These are phyloP conservation scores for Syzygium aromaticum DNA, from an alignment of 345 rosid species.

Conservation along the genomic window DNA sequence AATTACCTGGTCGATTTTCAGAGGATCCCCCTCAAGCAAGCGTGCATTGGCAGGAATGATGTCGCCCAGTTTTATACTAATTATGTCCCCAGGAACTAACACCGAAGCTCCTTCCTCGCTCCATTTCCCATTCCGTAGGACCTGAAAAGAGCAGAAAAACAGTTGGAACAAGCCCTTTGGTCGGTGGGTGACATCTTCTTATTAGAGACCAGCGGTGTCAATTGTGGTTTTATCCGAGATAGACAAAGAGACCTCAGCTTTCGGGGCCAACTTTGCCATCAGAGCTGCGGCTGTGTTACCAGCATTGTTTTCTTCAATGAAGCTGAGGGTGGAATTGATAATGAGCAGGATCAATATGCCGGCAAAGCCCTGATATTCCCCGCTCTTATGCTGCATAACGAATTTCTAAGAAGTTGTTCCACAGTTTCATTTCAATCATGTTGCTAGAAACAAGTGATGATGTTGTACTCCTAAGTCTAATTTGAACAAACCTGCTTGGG, in stretches of 20 bases:
- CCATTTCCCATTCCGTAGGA: conserved; percentile 54
- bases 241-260: conserved; percentile 35
- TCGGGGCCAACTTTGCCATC: conserved; percentile 28
- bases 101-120: conserved; percentile 55
- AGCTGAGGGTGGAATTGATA: conserved; percentile 58
- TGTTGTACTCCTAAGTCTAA: too few species aligned
- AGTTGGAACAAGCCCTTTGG: too few species aligned
- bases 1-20: not conserved
- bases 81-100: conserved; percentile 65
- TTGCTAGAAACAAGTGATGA: too few species aligned
- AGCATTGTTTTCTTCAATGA: conserved; percentile 61
- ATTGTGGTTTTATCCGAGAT: too few species aligned
- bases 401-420: too few species aligned
- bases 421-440: too few species aligned
- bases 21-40: conserved; percentile 69
- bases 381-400: too few species aligned
- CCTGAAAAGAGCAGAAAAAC: conserved; percentile 5
- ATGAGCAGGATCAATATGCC: conserved; percentile 12
- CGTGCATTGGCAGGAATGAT: conserved; percentile 73
- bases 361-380: too few species aligned
- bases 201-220: too few species aligned
- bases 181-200: too few species aligned
- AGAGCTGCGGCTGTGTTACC: conserved; percentile 53
- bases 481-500: too few species aligned
- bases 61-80: conserved; percentile 38